These are phyloP conservation scores for Coniochaeta prunicola DNA, from an alignment of 2,329 filamentous ascomycete genomes.

Conservation along the genomic window DNA sequence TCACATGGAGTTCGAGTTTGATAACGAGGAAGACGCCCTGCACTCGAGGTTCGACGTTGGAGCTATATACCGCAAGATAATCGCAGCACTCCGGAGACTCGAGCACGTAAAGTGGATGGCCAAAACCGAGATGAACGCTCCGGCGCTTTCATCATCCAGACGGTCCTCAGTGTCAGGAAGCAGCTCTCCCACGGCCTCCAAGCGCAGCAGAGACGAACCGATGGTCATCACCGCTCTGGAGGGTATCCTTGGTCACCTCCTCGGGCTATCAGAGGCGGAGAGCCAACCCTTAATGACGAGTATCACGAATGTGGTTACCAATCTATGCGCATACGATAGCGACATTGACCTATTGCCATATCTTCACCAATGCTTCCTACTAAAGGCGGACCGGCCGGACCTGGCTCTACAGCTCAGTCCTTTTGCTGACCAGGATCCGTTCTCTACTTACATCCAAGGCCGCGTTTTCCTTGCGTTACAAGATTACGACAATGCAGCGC, in stretches of 20 bases:
- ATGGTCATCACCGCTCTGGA: conserved; percentile 52
- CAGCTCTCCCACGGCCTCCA: conserved; percentile 21
- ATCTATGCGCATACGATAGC: conserved; percentile 57
- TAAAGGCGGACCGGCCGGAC: conserved; percentile 53
- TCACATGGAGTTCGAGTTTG: conserved; percentile 79
- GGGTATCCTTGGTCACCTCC: conserved; percentile 53
- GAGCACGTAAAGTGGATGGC: conserved; percentile 68
- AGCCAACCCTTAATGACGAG: conserved; percentile 47
- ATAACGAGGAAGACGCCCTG: conserved; percentile 61
- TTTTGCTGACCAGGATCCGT: conserved; percentile 51
- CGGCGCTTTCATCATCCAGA: conserved; percentile 29
- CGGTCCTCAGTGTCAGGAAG: conserved; percentile 25
- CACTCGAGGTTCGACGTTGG: conserved; percentile 58
- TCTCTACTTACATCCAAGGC: conserved; percentile 76
- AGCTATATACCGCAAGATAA: conserved; percentile 60
- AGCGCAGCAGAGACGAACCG: conserved; percentile 35
- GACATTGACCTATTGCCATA: conserved; percentile 57
- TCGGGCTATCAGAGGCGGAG: conserved; percentile 53
- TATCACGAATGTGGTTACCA: conserved; percentile 60
- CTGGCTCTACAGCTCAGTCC: conserved; percentile 49
- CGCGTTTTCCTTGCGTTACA: conserved; percentile 68
- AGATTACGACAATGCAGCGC: conserved; percentile 65
- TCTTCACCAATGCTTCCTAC: conserved; percentile 54
- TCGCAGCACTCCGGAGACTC: conserved; percentile 64
- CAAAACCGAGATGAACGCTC: conserved; percentile 47